Conservation (phyloP, 2,329 filamentous ascomycete species). For the Diaporthe citri region DNA sequence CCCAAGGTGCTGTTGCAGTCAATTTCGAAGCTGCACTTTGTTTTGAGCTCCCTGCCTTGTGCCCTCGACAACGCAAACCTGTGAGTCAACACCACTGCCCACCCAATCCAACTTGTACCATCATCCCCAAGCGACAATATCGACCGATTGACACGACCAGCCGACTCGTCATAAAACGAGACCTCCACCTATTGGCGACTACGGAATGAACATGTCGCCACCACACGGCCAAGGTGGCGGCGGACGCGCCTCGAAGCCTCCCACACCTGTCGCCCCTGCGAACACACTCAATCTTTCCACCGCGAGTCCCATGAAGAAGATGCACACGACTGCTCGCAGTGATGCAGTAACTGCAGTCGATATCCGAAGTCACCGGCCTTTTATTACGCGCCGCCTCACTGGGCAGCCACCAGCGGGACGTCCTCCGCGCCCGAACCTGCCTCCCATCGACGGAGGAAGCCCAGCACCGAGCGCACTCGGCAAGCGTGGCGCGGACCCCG, state of each 20-base stretch:
- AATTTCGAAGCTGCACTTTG: too few relatives aligned
- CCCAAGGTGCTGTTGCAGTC: too few relatives aligned
- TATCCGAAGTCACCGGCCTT: too few relatives aligned
- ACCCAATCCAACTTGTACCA: too few relatives aligned
- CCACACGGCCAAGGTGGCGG: background rate
- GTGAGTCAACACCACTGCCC: background rate
- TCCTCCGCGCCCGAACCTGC: too few relatives aligned
- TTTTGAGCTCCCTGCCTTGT: too few relatives aligned
- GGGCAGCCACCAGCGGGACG: background rate
- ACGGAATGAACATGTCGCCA: background rate
- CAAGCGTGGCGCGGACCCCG: too few relatives aligned
- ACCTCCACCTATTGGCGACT: background rate
- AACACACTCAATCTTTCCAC: background rate
- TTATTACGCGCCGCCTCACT: background rate
- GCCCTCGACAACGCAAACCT: background rate
- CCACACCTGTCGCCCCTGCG: background rate
- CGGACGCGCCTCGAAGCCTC: background rate
- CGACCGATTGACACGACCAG: background rate
- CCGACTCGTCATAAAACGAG: fast-evolving
- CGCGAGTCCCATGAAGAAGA: background rate
- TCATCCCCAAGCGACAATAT: background rate
- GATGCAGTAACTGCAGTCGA: too few relatives aligned
- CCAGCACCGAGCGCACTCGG: too few relatives aligned
- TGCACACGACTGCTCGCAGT: background rate
- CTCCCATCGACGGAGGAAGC: too few relatives aligned